phyloP scores from a whole-genome alignment of 345 rosid genomes.

The Raphanus raphanistrum region DNA sequence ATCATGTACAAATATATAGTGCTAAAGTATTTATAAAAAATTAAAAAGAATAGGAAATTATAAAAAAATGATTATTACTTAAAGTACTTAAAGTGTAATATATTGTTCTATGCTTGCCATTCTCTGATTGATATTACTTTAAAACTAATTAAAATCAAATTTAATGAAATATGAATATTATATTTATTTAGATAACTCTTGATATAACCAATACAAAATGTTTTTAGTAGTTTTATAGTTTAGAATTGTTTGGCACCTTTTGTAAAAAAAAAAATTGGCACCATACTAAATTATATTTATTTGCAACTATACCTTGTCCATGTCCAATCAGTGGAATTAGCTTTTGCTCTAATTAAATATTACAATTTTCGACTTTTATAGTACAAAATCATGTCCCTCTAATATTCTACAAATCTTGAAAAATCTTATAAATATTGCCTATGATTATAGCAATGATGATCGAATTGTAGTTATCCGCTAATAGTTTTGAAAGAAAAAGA shows the following conservation, averaged over 20 bases:
- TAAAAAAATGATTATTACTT: no score
- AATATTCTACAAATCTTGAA: not conserved
- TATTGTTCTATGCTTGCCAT: no score
- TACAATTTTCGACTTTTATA: not conserved
- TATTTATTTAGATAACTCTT: not conserved
- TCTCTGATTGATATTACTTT: no score
- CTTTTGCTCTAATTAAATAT: not conserved
- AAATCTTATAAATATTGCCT: not conserved
- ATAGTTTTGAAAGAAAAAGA: no score
- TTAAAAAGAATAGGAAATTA: no score
- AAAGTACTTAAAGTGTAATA: no score
- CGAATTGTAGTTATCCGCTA: no score
- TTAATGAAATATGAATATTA: no score
- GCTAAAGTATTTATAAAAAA: no score
- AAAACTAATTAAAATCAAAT: no score
- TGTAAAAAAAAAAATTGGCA: not conserved
- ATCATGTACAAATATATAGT: not conserved
- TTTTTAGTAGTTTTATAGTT: not conserved
- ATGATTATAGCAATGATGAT: no score
- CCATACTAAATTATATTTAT: not conserved
- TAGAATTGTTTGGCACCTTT: not conserved
- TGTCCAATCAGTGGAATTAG: not conserved
- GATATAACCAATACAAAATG: not conserved
- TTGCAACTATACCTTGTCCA: not conserved
- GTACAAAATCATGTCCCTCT: not conserved